A percentile compares a stretch with the other conserved stretches of the same genome.
Evolutionary conservation across 768 basidiomycete species (phyloP).

Genomic region (Trametes meyenii): DNA sequence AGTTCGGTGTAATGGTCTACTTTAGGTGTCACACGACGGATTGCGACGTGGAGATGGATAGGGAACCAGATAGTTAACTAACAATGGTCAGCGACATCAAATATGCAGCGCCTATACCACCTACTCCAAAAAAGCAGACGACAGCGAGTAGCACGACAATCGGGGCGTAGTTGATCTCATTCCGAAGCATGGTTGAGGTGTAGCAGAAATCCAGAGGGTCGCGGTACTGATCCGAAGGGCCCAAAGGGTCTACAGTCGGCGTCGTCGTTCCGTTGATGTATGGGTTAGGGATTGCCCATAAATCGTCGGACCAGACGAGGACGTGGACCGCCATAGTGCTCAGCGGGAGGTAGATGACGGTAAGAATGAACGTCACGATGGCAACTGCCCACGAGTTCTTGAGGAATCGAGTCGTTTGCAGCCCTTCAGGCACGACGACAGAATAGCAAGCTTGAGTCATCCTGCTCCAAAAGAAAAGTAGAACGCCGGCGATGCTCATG

Average conservation of each 20-base stretch:
- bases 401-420: conserved; percentile 47
- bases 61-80: conserved; percentile 77
- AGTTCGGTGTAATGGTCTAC: conserved; percentile 72
- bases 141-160: conserved; percentile 59
- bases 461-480: conserved; percentile 62
- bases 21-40: conserved; percentile 58
- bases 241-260: conserved; percentile 53
- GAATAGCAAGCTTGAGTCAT: conserved; percentile 52
- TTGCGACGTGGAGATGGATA: conserved; percentile 57
- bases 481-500: conserved; percentile 51
- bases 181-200: conserved; percentile 74
- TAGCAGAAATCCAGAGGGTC: conserved; percentile 75
- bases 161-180: conserved; percentile 71
- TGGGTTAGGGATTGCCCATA: conserved; percentile 73
- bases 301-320: conserved; percentile 75
- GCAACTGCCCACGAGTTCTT: conserved; percentile 56
- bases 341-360: conserved; percentile 73
- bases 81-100: neutral
- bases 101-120: conserved; percentile 28
- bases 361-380: conserved; percentile 65
- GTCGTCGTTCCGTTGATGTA: conserved; percentile 61
- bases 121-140: conserved; percentile 53
- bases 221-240: conserved; percentile 57
- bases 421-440: conserved; percentile 54
- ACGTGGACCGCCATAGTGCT: conserved; percentile 79